Conservation (phyloP, 495 filamentous ascomycete genomes). For the Hyaloscypha finlandica region DNA sequence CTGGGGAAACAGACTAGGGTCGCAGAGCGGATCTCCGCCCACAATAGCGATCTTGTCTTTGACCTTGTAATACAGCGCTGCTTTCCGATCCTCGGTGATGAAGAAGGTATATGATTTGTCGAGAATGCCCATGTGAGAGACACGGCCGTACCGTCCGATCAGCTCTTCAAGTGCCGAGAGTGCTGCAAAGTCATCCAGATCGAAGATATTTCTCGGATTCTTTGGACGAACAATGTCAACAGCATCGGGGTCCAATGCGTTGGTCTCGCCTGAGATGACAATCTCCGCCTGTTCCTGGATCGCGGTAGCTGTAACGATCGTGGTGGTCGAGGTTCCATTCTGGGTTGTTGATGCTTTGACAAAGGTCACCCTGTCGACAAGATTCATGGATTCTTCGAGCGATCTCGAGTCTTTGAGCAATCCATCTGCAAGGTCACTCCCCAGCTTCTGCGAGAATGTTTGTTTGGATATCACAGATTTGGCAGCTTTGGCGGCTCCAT, state of each 20-base stretch:
- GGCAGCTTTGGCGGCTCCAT: background rate
- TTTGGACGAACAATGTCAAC: background rate
- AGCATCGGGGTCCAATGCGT: background rate
- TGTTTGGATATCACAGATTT: background rate
- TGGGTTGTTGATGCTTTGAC: conserved; percentile 2
- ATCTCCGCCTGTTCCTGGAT: background rate
- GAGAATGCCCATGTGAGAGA: conserved; percentile 49
- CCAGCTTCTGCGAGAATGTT: conserved; percentile 9
- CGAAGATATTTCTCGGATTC: conserved; percentile 2
- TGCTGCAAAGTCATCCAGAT: conserved; percentile 36
- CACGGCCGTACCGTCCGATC: conserved; percentile 38
- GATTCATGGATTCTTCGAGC: background rate
- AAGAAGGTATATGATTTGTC: conserved; percentile 47
- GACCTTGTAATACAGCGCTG: conserved; percentile 43
- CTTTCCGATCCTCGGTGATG: conserved; percentile 40
- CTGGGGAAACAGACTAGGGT: conserved; percentile 23
- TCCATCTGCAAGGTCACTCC: conserved; percentile 6
- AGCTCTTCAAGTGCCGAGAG: conserved; percentile 37
- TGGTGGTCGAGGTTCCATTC: background rate
- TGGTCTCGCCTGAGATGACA: background rate
- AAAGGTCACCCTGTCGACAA: conserved; percentile 5
- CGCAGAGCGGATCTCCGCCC: conserved; percentile 45
- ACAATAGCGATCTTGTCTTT: conserved; percentile 42
- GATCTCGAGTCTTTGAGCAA: conserved; percentile 1
- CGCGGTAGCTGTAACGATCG: background rate